Evolutionary conservation across 2,329 filamentous ascomycete species (phyloP), one percentile per base, ranked within the genome.

Genomic region (Aureobasidium musti): DNA sequence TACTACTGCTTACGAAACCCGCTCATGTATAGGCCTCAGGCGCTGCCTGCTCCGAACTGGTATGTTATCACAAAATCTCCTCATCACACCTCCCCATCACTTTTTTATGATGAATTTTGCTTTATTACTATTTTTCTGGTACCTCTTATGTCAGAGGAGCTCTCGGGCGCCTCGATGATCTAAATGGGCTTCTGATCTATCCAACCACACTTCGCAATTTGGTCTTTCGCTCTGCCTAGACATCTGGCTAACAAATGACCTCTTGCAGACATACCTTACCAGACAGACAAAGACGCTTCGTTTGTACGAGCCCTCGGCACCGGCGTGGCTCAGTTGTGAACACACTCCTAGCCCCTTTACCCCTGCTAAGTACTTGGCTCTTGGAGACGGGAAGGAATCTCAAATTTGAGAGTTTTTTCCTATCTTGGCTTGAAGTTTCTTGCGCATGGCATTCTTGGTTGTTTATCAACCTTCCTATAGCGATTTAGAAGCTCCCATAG

Each of bases 121-220:
- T 81, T 82, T 83, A 81, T 49, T 64, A 67, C 45, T 77, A 79
- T 77, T 82, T 74, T 93, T 96, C 91, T 96, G 92, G 92, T 92
- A 96, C 92, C 92, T 96, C 92, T 96, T 95, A 92, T 92, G 87
- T 91, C 89, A 95, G 87, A 83, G 84, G 39, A 41, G 75, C 75
- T 75, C 76, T 81, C 67, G 21, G 8, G 82, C 80, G 76, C 81
- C 78, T 83, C 88, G 79, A 91, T 93, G 90, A 91, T 91, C 90
- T 86, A 83, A 90, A 82, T 82, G 89, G 89, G 92, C 90, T 91
- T 92, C 90, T 93, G 90, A 93, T 71, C 69, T 69, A 45, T 70
- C 67, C 21, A 68, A 35, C 13, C n/a, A 49, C 8, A 41, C 23
- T 23, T 8, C 19, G 49, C 54, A 50, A 35, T 21, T 39, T 52